Evolutionary conservation across 768 basidiomycete genomes (phyloP).

Genomic region (Lyophyllum decastes): DNA sequence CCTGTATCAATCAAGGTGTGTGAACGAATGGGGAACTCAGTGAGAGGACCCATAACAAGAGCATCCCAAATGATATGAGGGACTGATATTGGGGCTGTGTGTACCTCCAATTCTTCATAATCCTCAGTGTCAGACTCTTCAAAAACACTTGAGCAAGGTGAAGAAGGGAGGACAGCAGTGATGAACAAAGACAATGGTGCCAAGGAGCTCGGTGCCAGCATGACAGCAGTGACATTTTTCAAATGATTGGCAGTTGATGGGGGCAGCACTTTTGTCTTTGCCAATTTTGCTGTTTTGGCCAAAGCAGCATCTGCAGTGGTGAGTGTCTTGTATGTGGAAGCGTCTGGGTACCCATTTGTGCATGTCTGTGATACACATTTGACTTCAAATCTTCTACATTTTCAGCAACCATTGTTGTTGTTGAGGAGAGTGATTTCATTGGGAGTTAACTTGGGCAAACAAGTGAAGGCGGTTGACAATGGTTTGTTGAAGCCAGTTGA

Average conservation of each 20-base stretch:
- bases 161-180: slow-evolving; percentile 14
- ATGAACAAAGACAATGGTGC: slow-evolving; percentile 13
- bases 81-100: not conserved
- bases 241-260: not conserved
- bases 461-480: too few species aligned
- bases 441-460: too few species aligned
- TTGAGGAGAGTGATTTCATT: too few species aligned
- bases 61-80: not conserved
- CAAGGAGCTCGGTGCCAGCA: not conserved
- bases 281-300: not conserved
- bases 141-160: not conserved
- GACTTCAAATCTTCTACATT: too few species aligned
- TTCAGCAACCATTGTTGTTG: too few species aligned
- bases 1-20: slow-evolving; percentile 29
- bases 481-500: not conserved
- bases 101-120: not conserved
- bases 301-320: slow-evolving; percentile 5
- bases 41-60: not conserved
- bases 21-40: not conserved
- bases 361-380: too few species aligned
- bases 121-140: not conserved
- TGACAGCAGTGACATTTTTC: slow-evolving; percentile 10
- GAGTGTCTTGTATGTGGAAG: slow-evolving; percentile 14
- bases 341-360: too few species aligned
- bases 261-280: not conserved